Conservation (phyloP, 2,329 filamentous ascomycete species). For the Aspergillus oerlinghausenensis region DNA sequence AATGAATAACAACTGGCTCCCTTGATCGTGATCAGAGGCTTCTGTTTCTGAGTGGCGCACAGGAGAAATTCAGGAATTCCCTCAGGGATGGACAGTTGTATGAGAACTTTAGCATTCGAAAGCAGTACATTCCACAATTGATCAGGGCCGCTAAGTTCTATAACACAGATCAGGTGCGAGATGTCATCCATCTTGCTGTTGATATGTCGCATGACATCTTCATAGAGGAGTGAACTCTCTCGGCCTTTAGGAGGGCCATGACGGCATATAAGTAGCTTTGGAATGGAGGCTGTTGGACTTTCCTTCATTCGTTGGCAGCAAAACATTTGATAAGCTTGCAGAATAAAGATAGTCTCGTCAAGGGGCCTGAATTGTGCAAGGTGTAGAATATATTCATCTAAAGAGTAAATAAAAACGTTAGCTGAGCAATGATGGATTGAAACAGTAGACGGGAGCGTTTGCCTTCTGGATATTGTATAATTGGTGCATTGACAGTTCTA, state of each 20-base stretch:
- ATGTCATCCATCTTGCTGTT: constrained; percentile 46
- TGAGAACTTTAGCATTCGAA: constrained; percentile 62
- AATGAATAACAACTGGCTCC: too few relatives aligned
- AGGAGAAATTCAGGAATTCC: constrained; percentile 48
- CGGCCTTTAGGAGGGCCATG: constrained; percentile 74
- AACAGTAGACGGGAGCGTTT: neutral
- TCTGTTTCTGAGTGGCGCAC: too few relatives aligned
- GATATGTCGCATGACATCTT: constrained; percentile 61
- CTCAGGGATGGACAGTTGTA: constrained; percentile 72
- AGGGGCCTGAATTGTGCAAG: constrained; percentile 59
- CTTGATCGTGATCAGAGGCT: too few relatives aligned
- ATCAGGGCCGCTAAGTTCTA: constrained; percentile 71
- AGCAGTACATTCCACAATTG: constrained; percentile 73
- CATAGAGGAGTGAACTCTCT: constrained; percentile 64
- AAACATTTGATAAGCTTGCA: constrained; percentile 72
- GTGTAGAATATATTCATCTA: constrained; percentile 66
- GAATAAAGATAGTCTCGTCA: constrained; percentile 53
- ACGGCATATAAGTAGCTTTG: constrained; percentile 65
- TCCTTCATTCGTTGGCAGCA: constrained; percentile 41
- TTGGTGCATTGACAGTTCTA: constrained; percentile 48
- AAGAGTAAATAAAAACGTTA: neutral
- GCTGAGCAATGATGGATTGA: too few relatives aligned
- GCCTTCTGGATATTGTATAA: constrained; percentile 22
- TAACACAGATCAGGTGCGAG: constrained; percentile 62
- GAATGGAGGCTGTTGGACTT: constrained; percentile 33